Percentiles rank a stretch among this genome's conserved stretches.
phyloP scores from a whole-genome alignment of 441 rosid genomes.

The Pelargonium myrrhifolium region DNA sequence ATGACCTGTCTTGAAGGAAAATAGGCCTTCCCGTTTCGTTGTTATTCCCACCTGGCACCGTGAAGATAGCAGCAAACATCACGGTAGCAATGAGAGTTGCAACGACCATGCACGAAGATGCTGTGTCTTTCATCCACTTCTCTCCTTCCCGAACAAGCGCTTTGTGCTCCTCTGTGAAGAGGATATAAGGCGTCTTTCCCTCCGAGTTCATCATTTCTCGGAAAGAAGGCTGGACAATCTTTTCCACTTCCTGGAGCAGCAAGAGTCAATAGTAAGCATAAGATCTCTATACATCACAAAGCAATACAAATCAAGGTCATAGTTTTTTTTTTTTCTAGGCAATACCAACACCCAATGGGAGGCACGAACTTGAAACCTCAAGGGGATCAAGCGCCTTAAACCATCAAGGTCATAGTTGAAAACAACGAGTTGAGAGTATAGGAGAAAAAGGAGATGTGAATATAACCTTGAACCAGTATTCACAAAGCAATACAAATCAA shows the following conservation, averaged over 20 bases:
- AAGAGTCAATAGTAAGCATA: too few relatives aligned
- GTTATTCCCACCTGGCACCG: conserved; percentile 40
- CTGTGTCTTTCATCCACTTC: conserved; percentile 44
- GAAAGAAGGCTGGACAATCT: conserved; percentile 29
- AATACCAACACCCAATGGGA: too few relatives aligned
- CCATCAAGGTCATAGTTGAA: too few relatives aligned
- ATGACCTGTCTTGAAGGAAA: conserved; percentile 18
- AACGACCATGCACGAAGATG: conserved; percentile 37
- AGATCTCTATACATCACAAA: too few relatives aligned
- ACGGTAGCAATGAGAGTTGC: conserved; percentile 41
- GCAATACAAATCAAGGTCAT: too few relatives aligned
- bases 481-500: too few relatives aligned
- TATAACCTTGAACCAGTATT: too few relatives aligned
- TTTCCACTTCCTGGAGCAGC: conserved; percentile 34
- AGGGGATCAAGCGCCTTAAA: too few relatives aligned
- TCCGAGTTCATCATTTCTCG: conserved; percentile 23
- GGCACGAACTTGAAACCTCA: too few relatives aligned
- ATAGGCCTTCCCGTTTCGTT: conserved; percentile 26
- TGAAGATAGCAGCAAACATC: conserved; percentile 33
- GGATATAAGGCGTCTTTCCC: conserved; percentile 24
- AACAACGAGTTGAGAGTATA: too few relatives aligned
- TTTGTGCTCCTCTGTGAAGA: conserved; percentile 31
- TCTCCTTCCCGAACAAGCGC: conserved; percentile 34
- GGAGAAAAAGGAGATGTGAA: too few relatives aligned
- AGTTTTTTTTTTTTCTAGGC: too few relatives aligned